phyloP scores from a whole-genome alignment of 129 eudicot genomes.

The Ambrosia trifida region DNA sequence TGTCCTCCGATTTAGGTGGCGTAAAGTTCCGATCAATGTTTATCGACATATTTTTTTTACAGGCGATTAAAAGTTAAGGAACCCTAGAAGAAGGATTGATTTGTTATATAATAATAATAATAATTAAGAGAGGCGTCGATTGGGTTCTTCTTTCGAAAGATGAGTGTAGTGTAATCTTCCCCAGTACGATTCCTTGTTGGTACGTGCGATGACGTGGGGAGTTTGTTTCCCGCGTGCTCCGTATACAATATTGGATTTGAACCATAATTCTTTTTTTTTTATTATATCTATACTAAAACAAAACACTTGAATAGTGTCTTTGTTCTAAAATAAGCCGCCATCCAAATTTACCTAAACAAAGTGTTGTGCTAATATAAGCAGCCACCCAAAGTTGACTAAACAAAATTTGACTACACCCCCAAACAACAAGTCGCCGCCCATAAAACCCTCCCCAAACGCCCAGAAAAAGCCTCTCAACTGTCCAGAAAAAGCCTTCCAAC shows the following conservation, averaged over 20 bases:
- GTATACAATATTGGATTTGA: conserved; percentile 1
- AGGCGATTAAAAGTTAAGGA: neutral
- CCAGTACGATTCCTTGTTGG: neutral
- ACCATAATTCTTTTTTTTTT: neutral
- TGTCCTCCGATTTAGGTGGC: conserved; percentile 15
- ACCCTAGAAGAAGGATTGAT: conserved; percentile 8
- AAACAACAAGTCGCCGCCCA: too few species aligned
- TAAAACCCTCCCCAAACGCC: too few species aligned
- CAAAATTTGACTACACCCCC: too few species aligned
- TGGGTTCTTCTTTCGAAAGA: neutral
- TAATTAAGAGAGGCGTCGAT: neutral
- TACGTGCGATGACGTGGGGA: conserved; percentile 1
- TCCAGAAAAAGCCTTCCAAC: too few species aligned
- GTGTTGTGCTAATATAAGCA: too few species aligned
- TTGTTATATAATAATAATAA: neutral
- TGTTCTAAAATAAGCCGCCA: too few species aligned
- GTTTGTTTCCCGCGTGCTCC: neutral
- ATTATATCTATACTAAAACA: too few species aligned
- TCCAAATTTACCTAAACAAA: too few species aligned
- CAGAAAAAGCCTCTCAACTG: too few species aligned
- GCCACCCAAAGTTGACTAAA: too few species aligned
- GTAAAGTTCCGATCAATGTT: conserved; percentile 1
- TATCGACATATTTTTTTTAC: neutral
- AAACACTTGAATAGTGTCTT: too few species aligned
- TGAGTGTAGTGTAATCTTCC: neutral